These are phyloP conservation scores for Populus tremula DNA, from an alignment of 345 rosid species.

Conservation along the genomic window DNA sequence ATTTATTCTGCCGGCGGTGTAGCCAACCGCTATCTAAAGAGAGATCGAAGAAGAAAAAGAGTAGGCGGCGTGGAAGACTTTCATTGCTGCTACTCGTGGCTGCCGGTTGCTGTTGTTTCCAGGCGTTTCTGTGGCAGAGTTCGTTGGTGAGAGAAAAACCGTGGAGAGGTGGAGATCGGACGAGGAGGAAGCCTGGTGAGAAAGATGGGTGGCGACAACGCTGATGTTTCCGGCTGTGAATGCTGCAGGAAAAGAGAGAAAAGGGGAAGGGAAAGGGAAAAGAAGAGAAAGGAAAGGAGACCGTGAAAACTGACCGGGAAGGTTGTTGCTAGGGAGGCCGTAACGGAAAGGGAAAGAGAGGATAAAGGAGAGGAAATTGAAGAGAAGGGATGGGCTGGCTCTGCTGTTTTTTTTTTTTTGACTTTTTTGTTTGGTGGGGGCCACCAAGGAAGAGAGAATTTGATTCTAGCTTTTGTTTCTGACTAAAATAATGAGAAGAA, in stretches of 20 bases:
- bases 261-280: not conserved
- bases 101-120: not conserved
- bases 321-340: too few relatives aligned
- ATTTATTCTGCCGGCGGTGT: not conserved
- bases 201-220: not conserved
- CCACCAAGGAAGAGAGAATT: conserved; percentile 4
- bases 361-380: too few relatives aligned
- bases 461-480: not conserved
- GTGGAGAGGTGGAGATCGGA: not conserved
- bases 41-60: not conserved
- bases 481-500: conserved; percentile 5
- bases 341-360: too few relatives aligned
- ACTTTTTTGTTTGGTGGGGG: not conserved
- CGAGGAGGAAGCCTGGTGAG: not conserved
- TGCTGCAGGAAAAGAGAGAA: not conserved
- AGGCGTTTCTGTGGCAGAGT: not conserved
- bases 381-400: too few relatives aligned
- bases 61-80: not conserved
- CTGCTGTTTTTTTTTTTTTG: not conserved
- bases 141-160: not conserved
- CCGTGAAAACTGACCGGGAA: too few relatives aligned
- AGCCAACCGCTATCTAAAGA: not conserved
- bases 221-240: not conserved
- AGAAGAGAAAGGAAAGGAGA: not conserved
- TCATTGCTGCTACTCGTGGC: not conserved